A percentile compares a stretch with the other conserved stretches of the same genome.
Evolutionary conservation across 805 yeast genomes (phyloP).

Genomic region (Teunomyces barrocoloradensis): DNA sequence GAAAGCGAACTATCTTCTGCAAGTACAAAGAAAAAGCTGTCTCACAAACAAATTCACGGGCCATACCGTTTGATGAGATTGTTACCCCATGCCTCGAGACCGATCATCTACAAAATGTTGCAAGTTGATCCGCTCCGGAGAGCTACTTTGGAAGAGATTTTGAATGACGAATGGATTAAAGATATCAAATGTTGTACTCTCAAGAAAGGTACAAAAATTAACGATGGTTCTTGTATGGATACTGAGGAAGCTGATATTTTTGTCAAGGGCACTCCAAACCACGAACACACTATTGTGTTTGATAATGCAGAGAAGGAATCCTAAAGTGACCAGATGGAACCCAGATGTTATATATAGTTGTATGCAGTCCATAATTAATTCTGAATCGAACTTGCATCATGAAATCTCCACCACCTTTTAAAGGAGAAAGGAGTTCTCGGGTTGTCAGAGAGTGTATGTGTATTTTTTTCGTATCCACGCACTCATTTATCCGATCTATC

Average conservation of each 20-base stretch:
- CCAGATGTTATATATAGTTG: background rate
- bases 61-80: constrained; percentile 80
- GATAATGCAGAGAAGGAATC: constrained; percentile 7
- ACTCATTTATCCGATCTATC: too few relatives aligned
- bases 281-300: constrained; percentile 38
- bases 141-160: constrained; percentile 64
- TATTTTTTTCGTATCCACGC: too few relatives aligned
- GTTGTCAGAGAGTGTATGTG: too few relatives aligned
- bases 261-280: constrained; percentile 36
- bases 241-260: constrained; percentile 38
- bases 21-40: constrained; percentile 28
- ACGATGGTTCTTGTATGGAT: constrained; percentile 24
- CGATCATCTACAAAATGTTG: constrained; percentile 65
- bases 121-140: constrained; percentile 58
- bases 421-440: too few relatives aligned
- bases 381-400: too few relatives aligned
- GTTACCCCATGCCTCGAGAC: constrained; percentile 81
- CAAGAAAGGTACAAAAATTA: constrained; percentile 17
- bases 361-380: background rate
- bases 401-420: background rate
- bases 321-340: background rate
- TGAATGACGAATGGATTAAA: constrained; percentile 68
- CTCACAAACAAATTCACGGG: constrained; percentile 66
- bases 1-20: constrained; percentile 11
- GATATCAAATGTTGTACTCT: constrained; percentile 62